Evolutionary conservation across 2,329 filamentous ascomycete genomes (phyloP), one percentile per base, ranked within the genome.

Genomic region (Colletotrichum sojae): DNA sequence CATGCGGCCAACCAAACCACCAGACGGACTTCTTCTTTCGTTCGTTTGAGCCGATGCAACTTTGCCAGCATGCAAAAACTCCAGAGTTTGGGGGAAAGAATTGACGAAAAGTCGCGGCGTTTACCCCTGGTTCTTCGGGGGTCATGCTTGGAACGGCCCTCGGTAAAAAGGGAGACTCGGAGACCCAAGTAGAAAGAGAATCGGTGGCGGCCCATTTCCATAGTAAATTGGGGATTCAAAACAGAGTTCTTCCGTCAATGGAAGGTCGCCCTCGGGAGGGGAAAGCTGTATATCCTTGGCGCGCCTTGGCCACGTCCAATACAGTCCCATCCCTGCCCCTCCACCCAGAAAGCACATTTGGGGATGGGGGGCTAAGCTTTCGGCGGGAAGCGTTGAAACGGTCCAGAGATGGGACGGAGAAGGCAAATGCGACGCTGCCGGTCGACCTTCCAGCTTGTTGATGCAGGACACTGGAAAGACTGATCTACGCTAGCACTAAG

Each of bases 191-290:
- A n/a, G n/a, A 4, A 25, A 25, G 22, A 25, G 3, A 25, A 25
- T 25, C 22, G 22, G 22, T 25, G 22, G 22, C 22, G 22, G 22
- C 22, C 22, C 22, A 25, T 25, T 36, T 36, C 31, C 31, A 36
- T 10, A 36, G 31, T 36, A 10, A 10, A 8, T 36, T 25, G 22
- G 22, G 27, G 9, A 36, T 36, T 36, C 5, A 10, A 10, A 36
- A 36, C 31, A 36, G 31, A 36, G 31, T 36, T 69, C 52, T 66
- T 67, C 67, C 67, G 56, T 69, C 67, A 69, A 69, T 69, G 43
- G 60, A 55, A 56, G 18, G 10, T 43, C 36, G 51, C 66, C 16
- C 49, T 40, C 18, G 43, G 31, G 31, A 36, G 31, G 31, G 31
- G 31, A 36, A 54, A 25, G 52, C 62, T 40, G 39, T n/a, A 16